These are phyloP conservation scores for Citrus mangshanensis DNA, from an alignment of 345 rosid genomes.

Conservation along the genomic window DNA sequence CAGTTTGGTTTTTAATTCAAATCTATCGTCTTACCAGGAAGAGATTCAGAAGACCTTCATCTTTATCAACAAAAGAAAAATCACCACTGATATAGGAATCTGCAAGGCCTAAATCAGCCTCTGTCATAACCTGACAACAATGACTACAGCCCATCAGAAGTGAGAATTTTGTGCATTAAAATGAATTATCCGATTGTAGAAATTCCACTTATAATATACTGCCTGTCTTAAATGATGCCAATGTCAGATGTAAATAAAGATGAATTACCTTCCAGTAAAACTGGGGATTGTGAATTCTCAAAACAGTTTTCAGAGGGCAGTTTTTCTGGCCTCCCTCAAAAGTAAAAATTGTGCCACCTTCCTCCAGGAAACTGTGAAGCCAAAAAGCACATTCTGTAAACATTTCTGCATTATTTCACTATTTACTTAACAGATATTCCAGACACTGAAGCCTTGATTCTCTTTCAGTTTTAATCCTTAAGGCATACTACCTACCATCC, in stretches of 20 bases:
- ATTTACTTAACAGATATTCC: not conserved
- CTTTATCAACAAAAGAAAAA: conserved; percentile 77
- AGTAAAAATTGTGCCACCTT: conserved; percentile 81
- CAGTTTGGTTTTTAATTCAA: not conserved
- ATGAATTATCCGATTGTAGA: not conserved
- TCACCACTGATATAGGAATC: conserved; percentile 88
- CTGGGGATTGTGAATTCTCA: conserved; percentile 76
- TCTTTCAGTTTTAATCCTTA: too few relatives aligned
- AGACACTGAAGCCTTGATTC: too few relatives aligned
- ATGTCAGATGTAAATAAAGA: not conserved
- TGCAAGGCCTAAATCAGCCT: conserved; percentile 91
- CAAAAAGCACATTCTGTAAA: not conserved
- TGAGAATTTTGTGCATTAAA: not conserved
- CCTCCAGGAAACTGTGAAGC: conserved; percentile 61
- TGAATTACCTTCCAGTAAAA: conserved; percentile 87
- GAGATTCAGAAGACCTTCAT: conserved; percentile 70
- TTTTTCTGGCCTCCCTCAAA: conserved; percentile 51
- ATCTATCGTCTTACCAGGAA: conserved; percentile 48
- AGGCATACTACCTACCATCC: too few relatives aligned
- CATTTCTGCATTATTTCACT: not conserved
- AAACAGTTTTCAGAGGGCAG: conserved; percentile 42
- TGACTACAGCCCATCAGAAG: not conserved
- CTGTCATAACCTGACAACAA: conserved; percentile 9
- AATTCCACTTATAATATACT: not conserved
- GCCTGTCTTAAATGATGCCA: not conserved